These are phyloP conservation scores for Diplocarpon rosae DNA, from an alignment of 2,329 filamentous ascomycete species.

Conservation along the genomic window DNA sequence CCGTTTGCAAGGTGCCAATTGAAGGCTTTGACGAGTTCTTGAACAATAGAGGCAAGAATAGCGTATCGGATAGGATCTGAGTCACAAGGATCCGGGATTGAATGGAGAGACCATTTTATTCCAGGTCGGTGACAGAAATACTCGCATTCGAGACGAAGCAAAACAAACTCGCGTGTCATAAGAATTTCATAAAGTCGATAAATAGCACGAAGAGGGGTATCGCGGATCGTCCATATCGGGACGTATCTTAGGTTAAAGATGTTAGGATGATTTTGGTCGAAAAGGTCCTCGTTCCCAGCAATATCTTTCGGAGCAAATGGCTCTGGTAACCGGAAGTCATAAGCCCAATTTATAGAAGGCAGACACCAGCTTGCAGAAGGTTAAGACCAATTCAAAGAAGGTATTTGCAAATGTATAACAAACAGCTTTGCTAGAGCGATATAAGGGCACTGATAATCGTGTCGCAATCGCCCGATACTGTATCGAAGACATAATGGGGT, in stretches of 20 bases:
- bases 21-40: slow-evolving; percentile 21
- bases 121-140: slow-evolving; percentile 24
- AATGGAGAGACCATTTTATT: slow-evolving; percentile 16
- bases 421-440: neutral
- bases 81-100: slow-evolving; percentile 23
- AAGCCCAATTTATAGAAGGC: slow-evolving; percentile 4
- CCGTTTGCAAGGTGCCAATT: slow-evolving; percentile 23
- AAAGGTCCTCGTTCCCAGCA: slow-evolving; percentile 3
- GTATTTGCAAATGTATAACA: neutral
- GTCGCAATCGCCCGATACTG: neutral
- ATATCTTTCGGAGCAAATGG: slow-evolving; percentile 6
- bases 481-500: slow-evolving; percentile 2
- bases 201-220: slow-evolving; percentile 24
- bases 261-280: slow-evolving; percentile 3
- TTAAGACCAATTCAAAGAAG: slow-evolving; percentile 4
- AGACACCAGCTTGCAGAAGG: too few relatives aligned
- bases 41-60: slow-evolving; percentile 22
- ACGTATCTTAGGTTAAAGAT: slow-evolving; percentile 23
- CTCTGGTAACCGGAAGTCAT: slow-evolving; percentile 3
- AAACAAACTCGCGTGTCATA: slow-evolving; percentile 8
- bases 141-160: slow-evolving; percentile 12
- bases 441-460: neutral
- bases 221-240: slow-evolving; percentile 23
- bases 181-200: slow-evolving; percentile 25
- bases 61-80: slow-evolving; percentile 24